Percentiles rank a stretch among this genome's conserved stretches.
phyloP scores from a whole-genome alignment of 352 stramenopile species.

The Phytopythium chamaehyphon region DNA sequence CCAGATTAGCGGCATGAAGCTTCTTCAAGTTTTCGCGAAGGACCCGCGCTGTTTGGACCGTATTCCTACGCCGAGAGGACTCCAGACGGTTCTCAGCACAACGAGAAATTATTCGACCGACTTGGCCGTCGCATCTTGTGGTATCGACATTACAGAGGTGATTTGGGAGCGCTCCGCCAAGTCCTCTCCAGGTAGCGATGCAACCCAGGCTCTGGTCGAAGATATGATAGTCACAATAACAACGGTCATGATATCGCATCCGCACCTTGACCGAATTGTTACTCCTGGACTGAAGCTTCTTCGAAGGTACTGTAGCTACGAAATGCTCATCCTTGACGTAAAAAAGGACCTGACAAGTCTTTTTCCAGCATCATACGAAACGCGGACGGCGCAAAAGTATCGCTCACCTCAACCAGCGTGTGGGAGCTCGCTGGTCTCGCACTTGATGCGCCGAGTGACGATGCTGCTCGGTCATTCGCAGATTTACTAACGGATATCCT shows the following conservation, averaged over 20 bases:
- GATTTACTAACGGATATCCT: neutral
- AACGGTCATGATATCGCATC: too few species aligned
- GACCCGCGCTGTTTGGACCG: constrained; percentile 49
- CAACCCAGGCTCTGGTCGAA: neutral
- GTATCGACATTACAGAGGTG: constrained; percentile 27
- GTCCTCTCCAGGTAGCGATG: neutral
- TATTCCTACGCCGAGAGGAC: constrained; percentile 26
- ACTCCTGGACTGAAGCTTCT: too few species aligned
- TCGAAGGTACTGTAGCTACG: neutral
- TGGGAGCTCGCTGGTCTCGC: constrained; percentile 1
- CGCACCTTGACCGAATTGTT: too few species aligned
- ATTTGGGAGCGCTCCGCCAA: neutral
- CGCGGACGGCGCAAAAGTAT: neutral
- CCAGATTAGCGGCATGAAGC: constrained; percentile 53
- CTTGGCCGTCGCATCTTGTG: constrained; percentile 30
- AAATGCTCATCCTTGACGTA: too few species aligned
- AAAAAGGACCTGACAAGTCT: too few species aligned
- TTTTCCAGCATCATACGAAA: too few species aligned
- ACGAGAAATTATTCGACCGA: constrained; percentile 9
- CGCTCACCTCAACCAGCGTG: neutral
- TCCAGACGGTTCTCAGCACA: constrained; percentile 26
- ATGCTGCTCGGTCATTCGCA: neutral
- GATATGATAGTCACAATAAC: too few species aligned
- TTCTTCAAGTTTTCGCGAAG: constrained; percentile 64
- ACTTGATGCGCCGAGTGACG: neutral